Conservation (phyloP, 2,329 filamentous ascomycete species). For the Reticulascus tulasneorum region DNA sequence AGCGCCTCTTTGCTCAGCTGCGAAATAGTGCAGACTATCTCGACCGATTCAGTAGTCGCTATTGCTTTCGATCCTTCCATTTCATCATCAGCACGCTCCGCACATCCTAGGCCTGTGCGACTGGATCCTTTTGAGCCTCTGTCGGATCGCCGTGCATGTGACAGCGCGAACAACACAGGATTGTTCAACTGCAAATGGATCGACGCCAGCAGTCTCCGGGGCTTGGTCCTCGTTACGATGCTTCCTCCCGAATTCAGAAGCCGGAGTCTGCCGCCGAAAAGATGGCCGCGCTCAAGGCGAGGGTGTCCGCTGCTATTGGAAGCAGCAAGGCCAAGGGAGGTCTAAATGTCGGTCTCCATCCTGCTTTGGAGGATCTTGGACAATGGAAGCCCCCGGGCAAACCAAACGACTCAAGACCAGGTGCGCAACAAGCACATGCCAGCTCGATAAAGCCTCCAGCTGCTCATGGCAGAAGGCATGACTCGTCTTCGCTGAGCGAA, state of each 20-base stretch:
- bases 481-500: slow-evolving; percentile 30
- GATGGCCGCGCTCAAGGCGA: slow-evolving; percentile 73
- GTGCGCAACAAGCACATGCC: slow-evolving; percentile 7
- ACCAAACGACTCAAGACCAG: slow-evolving; percentile 24
- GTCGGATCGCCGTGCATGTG: too few species aligned
- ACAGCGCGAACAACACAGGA: too few species aligned
- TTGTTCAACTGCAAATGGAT: slow-evolving; percentile 52
- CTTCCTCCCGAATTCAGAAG: slow-evolving; percentile 51
- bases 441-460: slow-evolving; percentile 20
- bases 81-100: too few species aligned
- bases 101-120: too few species aligned
- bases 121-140: too few species aligned
- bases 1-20: too few species aligned
- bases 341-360: slow-evolving; percentile 72
- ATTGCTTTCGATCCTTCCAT: too few species aligned
- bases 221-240: slow-evolving; percentile 54
- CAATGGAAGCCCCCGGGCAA: slow-evolving; percentile 41
- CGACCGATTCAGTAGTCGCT: too few species aligned
- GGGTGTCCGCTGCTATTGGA: slow-evolving; percentile 71
- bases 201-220: slow-evolving; percentile 45
- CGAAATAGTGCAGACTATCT: too few species aligned
- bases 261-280: slow-evolving; percentile 57
- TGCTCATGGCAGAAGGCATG: slow-evolving; percentile 17
- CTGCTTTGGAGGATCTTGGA: slow-evolving; percentile 61
- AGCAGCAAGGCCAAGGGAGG: slow-evolving; percentile 59